Evolutionary conservation across 306 rosid species (phyloP).

Genomic region (Sesbania bispinosa): DNA sequence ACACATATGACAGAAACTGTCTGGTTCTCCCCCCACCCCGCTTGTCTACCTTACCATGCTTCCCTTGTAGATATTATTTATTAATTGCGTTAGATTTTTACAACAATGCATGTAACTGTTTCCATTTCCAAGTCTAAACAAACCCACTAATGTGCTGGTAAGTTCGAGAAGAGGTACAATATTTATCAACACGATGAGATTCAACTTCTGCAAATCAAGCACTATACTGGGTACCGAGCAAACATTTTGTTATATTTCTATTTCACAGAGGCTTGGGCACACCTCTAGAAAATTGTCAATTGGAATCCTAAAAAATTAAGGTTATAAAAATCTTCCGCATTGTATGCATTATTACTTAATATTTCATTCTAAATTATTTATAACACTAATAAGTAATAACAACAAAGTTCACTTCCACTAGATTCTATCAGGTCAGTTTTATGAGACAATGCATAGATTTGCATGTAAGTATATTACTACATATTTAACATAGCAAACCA

Average conservation of each 20-base stretch:
- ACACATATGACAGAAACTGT: neutral
- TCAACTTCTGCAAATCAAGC: neutral
- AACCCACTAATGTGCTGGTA: neutral
- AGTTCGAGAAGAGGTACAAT: neutral
- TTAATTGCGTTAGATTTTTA: neutral
- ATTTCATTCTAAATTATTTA: neutral
- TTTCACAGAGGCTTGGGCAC: neutral
- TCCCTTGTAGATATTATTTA: neutral
- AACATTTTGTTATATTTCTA: neutral
- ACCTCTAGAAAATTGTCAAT: neutral
- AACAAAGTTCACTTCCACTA: neutral
- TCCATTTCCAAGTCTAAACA: neutral
- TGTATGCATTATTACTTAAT: neutral
- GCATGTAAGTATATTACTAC: neutral
- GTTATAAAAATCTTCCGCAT: neutral
- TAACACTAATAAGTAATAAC: neutral
- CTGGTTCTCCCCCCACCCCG: neutral
- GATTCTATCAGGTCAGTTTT: neutral
- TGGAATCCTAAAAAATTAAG: neutral
- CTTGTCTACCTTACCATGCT: neutral
- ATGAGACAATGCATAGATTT: neutral
- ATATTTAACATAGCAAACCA: slow-evolving; percentile 9
- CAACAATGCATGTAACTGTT: neutral
- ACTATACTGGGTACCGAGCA: neutral
- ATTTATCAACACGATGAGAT: neutral